Evolutionary conservation across 305 asterid genomes (phyloP).

Genomic region (Fraxinus xanthoxyloides): DNA sequence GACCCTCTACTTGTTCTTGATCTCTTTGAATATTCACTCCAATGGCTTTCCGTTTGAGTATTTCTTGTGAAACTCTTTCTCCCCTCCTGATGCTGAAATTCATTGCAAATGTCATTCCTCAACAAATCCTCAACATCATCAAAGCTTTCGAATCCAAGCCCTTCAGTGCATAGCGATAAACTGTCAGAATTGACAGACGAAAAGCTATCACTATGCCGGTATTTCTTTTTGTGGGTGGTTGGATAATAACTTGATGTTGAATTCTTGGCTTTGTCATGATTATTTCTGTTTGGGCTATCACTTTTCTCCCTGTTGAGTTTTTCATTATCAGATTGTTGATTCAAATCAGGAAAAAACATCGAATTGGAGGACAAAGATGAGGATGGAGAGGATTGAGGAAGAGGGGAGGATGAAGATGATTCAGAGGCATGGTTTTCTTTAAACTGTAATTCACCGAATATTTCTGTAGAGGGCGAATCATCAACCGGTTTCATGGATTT

Average conservation of each 20-base stretch:
- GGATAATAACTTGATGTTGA: conserved; percentile 22
- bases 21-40: conserved; percentile 29
- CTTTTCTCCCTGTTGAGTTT: conserved; percentile 16
- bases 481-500: conserved; percentile 37
- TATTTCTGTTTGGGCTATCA: not conserved
- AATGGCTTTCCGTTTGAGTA: conserved; percentile 1
- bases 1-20: conserved; percentile 31
- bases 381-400: conserved; percentile 26
- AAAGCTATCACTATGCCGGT: conserved; percentile 43
- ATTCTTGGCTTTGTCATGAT: conserved; percentile 16
- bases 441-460: conserved; percentile 65
- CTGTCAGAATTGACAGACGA: conserved; percentile 68
- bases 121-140: conserved; percentile 65
- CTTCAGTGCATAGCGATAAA: conserved; percentile 76
- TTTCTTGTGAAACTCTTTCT: conserved; percentile 12
- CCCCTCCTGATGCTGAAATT: conserved; percentile 24
- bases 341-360: conserved; percentile 12
- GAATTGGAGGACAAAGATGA: conserved; percentile 27
- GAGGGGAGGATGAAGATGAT: conserved; percentile 20
- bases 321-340: conserved; percentile 16
- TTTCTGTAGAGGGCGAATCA: conserved; percentile 46
- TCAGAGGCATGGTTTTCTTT: conserved; percentile 29
- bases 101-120: conserved; percentile 26
- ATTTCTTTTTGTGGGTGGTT: conserved; percentile 19
- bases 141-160: conserved; percentile 82